Conservation (phyloP, 2,329 filamentous ascomycete species). For the Aureobasidium sp. region DNA sequence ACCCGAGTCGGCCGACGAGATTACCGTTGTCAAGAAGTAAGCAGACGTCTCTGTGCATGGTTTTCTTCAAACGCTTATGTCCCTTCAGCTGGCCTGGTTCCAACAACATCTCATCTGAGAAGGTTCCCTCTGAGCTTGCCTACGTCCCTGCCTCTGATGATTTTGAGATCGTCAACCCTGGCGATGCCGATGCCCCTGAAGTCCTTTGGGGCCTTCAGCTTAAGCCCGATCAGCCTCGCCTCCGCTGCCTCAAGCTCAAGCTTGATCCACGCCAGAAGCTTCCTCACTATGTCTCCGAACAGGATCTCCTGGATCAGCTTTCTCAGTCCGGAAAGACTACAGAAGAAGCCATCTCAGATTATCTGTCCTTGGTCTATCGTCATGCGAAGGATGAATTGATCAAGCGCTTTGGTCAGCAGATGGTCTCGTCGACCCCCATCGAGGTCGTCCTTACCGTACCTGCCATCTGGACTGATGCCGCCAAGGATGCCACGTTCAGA, state of each 20-base stretch:
- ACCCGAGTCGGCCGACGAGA: conserved; percentile 58
- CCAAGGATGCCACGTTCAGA: conserved; percentile 74
- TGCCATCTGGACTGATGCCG: conserved; percentile 76
- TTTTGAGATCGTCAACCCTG: conserved; percentile 30
- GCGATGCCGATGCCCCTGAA: conserved; percentile 21
- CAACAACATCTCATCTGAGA: conserved; percentile 81
- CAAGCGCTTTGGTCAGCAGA: conserved; percentile 54
- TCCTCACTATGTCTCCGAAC: conserved; percentile 70
- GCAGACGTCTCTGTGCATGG: background rate
- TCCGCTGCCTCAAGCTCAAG: conserved; percentile 79
- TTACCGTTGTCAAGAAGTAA: conserved; percentile 70
- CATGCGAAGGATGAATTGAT: conserved; percentile 74
- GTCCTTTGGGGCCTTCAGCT: conserved; percentile 78
- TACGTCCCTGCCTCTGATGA: conserved; percentile 43
- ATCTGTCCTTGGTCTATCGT: conserved; percentile 65
- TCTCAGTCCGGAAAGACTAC: conserved; percentile 69
- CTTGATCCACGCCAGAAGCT: conserved; percentile 74
- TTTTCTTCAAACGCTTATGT: background rate
- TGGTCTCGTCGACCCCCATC: conserved; percentile 53
- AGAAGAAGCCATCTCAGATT: conserved; percentile 71
- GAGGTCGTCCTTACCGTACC: conserved; percentile 77
- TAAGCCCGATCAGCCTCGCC: conserved; percentile 65
- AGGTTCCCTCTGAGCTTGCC: conserved; percentile 71
- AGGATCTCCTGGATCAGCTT: conserved; percentile 65
- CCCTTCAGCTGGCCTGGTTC: conserved; percentile 62